A percentile compares a stretch with the other conserved stretches of the same genome.
phyloP scores from a whole-genome alignment of 805 yeast species.

The Saccharomyces eubayanus region DNA sequence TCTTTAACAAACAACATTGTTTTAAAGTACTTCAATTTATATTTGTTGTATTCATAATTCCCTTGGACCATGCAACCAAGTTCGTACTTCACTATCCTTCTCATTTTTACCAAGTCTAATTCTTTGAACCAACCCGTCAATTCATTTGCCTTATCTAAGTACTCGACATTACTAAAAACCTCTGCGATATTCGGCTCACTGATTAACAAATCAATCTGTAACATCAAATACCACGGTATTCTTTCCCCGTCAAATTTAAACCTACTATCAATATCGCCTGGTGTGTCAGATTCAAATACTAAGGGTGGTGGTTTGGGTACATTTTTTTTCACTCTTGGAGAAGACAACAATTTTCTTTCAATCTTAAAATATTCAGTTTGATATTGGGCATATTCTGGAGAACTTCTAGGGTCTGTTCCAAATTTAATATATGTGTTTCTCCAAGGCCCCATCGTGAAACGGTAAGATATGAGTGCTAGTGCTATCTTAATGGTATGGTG shows the following conservation, averaged over 20 bases:
- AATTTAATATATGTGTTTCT: conserved; percentile 71
- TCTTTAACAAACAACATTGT: conserved; percentile 39
- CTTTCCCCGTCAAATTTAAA: conserved; percentile 65
- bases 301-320: conserved; percentile 26
- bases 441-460: conserved; percentile 90
- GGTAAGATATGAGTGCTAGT: conserved; percentile 73
- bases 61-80: conserved; percentile 48
- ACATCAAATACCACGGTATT: conserved; percentile 60
- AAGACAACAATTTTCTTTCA: conserved; percentile 22
- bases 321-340: conserved; percentile 25
- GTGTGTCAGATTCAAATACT: conserved; percentile 28
- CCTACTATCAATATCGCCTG: conserved; percentile 35
- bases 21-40: conserved; percentile 32
- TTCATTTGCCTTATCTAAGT: conserved; percentile 38
- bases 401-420: conserved; percentile 68
- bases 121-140: conserved; percentile 67
- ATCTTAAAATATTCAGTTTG: conserved; percentile 77
- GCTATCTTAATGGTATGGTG: conserved; percentile 55
- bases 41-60: conserved; percentile 39
- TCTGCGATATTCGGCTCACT: conserved; percentile 53
- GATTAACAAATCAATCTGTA: conserved; percentile 70
- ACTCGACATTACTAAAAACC: conserved; percentile 39
- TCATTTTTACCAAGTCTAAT: conserved; percentile 51
- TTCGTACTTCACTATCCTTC: conserved; percentile 67
- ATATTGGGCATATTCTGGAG: conserved; percentile 47